Percentiles rank a stretch among this genome's conserved stretches.
Evolutionary conservation across 2,329 filamentous ascomycete genomes (phyloP).

Genomic region (Knufia fluminis): DNA sequence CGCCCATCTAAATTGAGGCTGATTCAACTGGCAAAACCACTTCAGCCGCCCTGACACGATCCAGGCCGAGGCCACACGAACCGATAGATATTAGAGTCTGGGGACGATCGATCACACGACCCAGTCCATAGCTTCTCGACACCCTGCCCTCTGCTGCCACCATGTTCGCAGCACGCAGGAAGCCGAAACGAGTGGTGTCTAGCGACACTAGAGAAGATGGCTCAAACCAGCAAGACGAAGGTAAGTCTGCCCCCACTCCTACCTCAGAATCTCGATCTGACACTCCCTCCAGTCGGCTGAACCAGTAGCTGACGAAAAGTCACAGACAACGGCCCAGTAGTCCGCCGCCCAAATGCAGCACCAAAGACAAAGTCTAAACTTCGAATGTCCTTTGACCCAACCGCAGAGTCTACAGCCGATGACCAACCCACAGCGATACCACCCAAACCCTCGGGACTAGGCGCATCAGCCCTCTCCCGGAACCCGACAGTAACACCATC

Average conservation of each 20-base stretch:
- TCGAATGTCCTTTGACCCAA: constrained; percentile 66
- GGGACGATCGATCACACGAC: no score
- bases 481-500: no score
- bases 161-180: constrained; percentile 54
- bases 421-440: background rate
- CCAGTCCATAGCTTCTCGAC: background rate
- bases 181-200: constrained; percentile 40
- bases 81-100: no score
- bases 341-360: constrained; percentile 46
- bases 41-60: no score
- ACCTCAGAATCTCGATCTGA: background rate
- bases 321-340: constrained; percentile 38
- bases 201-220: constrained; percentile 52
- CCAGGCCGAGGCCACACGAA: no score
- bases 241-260: constrained; percentile 29
- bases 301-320: constrained; percentile 25
- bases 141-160: background rate
- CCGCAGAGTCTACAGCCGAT: constrained; percentile 45
- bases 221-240: constrained; percentile 42
- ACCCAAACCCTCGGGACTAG: constrained; percentile 13
- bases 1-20: no score
- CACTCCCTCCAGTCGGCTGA: constrained; percentile 9
- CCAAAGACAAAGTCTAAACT: constrained; percentile 63
- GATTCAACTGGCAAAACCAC: no score
- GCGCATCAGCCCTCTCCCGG: constrained; percentile 10